These are phyloP conservation scores for Aspergillus luchuensis DNA, from an alignment of 2,329 filamentous ascomycete genomes.

Conservation along the genomic window DNA sequence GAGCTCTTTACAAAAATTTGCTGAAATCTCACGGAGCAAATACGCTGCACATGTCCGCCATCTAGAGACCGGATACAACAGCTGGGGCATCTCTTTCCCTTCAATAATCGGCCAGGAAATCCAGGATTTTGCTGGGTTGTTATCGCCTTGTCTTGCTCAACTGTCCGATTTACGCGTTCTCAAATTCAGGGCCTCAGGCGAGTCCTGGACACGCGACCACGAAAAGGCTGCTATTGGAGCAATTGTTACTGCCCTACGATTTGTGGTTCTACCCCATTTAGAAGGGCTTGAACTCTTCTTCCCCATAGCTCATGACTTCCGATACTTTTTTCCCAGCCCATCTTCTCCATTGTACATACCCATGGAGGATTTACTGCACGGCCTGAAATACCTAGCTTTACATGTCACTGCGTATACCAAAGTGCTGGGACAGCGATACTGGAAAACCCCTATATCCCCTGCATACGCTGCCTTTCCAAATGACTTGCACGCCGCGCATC, in stretches of 20 bases:
- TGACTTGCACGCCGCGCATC: neutral
- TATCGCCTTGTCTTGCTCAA: conserved; percentile 1
- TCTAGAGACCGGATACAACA: neutral
- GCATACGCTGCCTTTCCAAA: neutral
- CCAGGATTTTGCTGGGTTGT: neutral
- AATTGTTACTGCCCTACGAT: neutral
- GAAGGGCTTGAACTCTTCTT: neutral
- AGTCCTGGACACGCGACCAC: neutral
- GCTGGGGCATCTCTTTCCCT: neutral
- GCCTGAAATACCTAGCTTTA: neutral
- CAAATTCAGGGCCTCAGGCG: neutral
- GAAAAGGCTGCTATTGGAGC: neutral
- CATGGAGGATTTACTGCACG: neutral
- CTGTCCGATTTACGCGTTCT: neutral
- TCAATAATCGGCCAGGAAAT: neutral
- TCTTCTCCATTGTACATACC: neutral
- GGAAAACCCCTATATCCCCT: neutral
- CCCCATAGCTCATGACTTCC: neutral
- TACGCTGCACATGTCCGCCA: neutral
- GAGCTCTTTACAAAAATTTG: neutral
- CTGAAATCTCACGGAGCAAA: neutral
- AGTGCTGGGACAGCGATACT: neutral
- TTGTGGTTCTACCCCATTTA: neutral
- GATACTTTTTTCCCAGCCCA: neutral
- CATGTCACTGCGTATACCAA: neutral